These are phyloP conservation scores for Kernera saxatilis DNA, from an alignment of 345 rosid genomes.

Conservation along the genomic window DNA sequence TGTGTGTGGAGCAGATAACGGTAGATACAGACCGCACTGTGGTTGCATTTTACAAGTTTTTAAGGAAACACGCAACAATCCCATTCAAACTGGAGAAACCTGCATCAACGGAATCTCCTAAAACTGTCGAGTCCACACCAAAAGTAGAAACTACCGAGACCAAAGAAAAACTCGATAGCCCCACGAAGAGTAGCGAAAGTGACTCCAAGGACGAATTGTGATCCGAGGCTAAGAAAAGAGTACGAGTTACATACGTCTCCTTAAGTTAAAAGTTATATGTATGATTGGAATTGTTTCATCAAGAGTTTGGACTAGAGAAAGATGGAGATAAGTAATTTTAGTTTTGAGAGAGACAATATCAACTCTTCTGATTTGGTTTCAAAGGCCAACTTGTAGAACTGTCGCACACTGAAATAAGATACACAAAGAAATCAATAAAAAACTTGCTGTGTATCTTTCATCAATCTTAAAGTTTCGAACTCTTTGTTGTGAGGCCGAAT, in stretches of 20 bases:
- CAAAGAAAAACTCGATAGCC: slow-evolving; percentile 7
- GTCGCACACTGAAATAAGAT: background rate
- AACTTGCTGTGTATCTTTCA: background rate
- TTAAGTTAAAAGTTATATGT: slow-evolving; percentile 15
- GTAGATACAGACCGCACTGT: slow-evolving; percentile 92
- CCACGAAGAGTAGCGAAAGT: slow-evolving; percentile 8
- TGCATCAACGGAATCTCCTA: slow-evolving; percentile 41
- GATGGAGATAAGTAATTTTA: background rate
- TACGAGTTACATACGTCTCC: background rate
- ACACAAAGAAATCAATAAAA: background rate
- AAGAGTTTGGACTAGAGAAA: background rate
- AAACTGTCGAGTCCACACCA: slow-evolving; percentile 30
- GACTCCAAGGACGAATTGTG: slow-evolving; percentile 79
- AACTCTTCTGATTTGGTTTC: background rate
- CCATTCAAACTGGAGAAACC: slow-evolving; percentile 96
- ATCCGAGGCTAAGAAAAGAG: slow-evolving; percentile 16
- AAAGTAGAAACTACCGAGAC: slow-evolving; percentile 35
- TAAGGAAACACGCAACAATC: slow-evolving; percentile 80
- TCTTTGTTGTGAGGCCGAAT: background rate
- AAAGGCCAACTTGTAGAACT: background rate
- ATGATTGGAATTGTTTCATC: background rate
- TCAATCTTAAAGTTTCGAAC: background rate
- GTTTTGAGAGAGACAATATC: background rate
- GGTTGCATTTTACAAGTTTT: slow-evolving; percentile 85
- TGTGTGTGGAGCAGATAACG: slow-evolving; percentile 50